Evolutionary conservation across 2,329 filamentous ascomycete genomes (phyloP), one percentile per base, ranked within the genome.

Genomic region (Fusarium poae): DNA sequence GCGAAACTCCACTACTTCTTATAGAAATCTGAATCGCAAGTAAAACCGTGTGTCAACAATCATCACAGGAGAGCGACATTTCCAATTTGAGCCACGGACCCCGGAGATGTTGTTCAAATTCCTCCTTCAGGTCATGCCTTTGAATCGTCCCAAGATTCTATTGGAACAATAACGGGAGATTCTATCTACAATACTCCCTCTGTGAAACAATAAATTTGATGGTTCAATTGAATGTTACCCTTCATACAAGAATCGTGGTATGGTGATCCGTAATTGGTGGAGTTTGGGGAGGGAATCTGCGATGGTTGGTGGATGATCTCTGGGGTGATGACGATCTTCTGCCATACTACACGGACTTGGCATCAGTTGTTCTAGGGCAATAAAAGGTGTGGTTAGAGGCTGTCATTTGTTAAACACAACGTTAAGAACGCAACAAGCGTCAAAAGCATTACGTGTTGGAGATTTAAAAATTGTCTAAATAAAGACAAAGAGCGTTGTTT

Each of bases 61-160:
- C 16, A 30, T 11, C 10, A n/a, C 10, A 2, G 6, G 20, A 30
- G 8, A 35, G 4, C 5, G 44, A n/a, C 13, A 23, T 3, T 27
- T 16, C 66, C 51, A 2, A 35, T 66, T 69, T 27, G 11, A 62
- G 65, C 4, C 20, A 20, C 66, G 65, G 66, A 57, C 27, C 13
- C 11, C 30, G 46, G 51, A 66, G 60, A 29, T 1, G 1, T 12
- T 6, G 10, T 16, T 25, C 10, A 15, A 5, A 35, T 68, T 68
- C n/a, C 66, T 61, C 4, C 20, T 57, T 69, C 32, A 23, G 55
- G 65, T 6, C 2, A 48, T 21, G 4, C 3, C 25, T 42, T 46
- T 30, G 20, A 27, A 30, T 13, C 5, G 3, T 11, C 6, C 21
- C n/a, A 16, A 21, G 2, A 6, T 39, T 27, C 18, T 8, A 50